A percentile compares a stretch with the other conserved stretches of the same genome.
Conservation (phyloP, 371 early-diverging fungal species). For the Lichtheimia hyalospora region DNA sequence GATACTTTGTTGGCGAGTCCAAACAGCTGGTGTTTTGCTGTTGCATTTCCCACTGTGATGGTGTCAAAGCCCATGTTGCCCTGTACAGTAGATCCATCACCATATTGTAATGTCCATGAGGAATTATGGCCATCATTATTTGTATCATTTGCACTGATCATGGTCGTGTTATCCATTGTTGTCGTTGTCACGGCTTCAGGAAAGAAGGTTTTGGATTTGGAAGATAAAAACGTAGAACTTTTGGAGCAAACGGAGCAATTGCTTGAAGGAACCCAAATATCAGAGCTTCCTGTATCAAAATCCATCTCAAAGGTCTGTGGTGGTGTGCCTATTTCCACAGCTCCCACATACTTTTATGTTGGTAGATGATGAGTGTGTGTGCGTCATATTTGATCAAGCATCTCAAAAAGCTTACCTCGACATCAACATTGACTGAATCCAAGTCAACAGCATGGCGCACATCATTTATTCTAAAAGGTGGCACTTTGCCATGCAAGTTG, state of each 20-base stretch:
- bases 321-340: slow-evolving; percentile 53
- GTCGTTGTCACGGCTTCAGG: background rate
- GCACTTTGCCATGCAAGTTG: slow-evolving; percentile 7
- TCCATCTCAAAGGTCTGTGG: slow-evolving; percentile 54
- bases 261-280: slow-evolving; percentile 51
- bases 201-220: slow-evolving; percentile 22
- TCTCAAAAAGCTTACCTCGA: slow-evolving; percentile 21
- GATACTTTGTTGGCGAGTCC: slow-evolving; percentile 27
- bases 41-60: slow-evolving; percentile 23
- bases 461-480: slow-evolving; percentile 1
- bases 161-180: no score
- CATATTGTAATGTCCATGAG: slow-evolving; percentile 41
- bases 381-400: background rate
- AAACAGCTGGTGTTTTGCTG: slow-evolving; percentile 19
- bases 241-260: slow-evolving; percentile 29
- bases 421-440: slow-evolving; percentile 30
- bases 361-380: background rate
- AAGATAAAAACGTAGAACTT: slow-evolving; percentile 20
- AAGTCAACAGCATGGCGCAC: slow-evolving; percentile 15
- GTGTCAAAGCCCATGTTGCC: slow-evolving; percentile 36
- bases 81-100: slow-evolving; percentile 50
- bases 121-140: slow-evolving; percentile 2
- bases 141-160: background rate
- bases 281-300: slow-evolving; percentile 60
- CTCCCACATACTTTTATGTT: slow-evolving; percentile 44